These are phyloP conservation scores for Nemania serpens DNA, from an alignment of 2,329 filamentous ascomycete species.

Conservation along the genomic window DNA sequence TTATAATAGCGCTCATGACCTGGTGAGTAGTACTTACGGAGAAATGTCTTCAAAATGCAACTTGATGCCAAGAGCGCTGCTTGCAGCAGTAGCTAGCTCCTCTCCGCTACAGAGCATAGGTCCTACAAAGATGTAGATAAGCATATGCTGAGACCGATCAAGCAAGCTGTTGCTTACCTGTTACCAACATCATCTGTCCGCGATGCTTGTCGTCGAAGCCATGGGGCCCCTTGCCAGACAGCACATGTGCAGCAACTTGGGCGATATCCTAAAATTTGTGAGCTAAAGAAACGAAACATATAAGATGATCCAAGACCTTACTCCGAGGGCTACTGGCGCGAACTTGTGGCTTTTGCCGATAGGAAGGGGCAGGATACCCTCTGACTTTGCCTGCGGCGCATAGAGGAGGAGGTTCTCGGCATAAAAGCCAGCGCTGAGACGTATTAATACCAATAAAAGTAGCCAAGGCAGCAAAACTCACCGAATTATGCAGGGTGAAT, in stretches of 20 bases:
- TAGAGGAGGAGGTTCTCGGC: constrained; percentile 57
- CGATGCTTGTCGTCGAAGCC: constrained; percentile 56
- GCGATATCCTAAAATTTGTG: constrained; percentile 48
- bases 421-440: constrained; percentile 53
- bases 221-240: constrained; percentile 52
- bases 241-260: constrained; percentile 52
- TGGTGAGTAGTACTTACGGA: constrained; percentile 40
- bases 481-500: constrained; percentile 49
- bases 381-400: constrained; percentile 49
- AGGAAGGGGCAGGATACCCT: constrained; percentile 51
- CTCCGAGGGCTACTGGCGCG: constrained; percentile 53
- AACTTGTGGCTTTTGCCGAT: constrained; percentile 55
- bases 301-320: constrained; percentile 33
- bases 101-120: constrained; percentile 52
- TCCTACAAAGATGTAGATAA: constrained; percentile 36
- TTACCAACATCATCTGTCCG: constrained; percentile 58
- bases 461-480: constrained; percentile 31
- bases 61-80: constrained; percentile 48
- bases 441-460: background rate
- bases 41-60: constrained; percentile 53
- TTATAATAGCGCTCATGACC: too few species aligned
- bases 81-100: constrained; percentile 52
- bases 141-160: too few species aligned
- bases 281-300: background rate
- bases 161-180: constrained; percentile 38